These are phyloP conservation scores for Saturnispora besseyi DNA, from an alignment of 805 yeast genomes.

Conservation along the genomic window DNA sequence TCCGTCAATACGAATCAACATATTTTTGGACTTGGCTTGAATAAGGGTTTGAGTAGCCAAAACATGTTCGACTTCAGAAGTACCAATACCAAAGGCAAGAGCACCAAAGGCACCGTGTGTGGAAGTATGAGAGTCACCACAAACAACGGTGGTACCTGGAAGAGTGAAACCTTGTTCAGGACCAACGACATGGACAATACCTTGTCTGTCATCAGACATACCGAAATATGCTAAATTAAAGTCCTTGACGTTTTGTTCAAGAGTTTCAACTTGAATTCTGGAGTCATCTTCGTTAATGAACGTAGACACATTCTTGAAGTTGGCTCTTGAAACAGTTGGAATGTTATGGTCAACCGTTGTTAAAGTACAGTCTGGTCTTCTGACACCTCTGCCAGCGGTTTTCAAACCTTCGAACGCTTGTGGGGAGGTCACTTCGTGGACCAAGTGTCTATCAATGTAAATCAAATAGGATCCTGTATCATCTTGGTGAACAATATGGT, in stretches of 20 bases:
- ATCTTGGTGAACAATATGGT: slow-evolving; percentile 86
- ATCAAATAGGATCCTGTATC: slow-evolving; percentile 79
- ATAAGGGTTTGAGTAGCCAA: slow-evolving; percentile 94
- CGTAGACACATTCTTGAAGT: slow-evolving; percentile 61
- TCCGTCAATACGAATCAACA: slow-evolving; percentile 84
- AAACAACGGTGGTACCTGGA: slow-evolving; percentile 97
- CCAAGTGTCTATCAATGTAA: slow-evolving; percentile 93
- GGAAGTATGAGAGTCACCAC: slow-evolving; percentile 98
- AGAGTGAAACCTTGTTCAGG: slow-evolving; percentile 98
- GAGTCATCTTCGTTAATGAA: slow-evolving; percentile 90
- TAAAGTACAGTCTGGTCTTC: slow-evolving; percentile 87
- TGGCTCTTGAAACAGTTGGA: slow-evolving; percentile 82
- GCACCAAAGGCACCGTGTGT: slow-evolving; percentile 99
- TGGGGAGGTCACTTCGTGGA: slow-evolving; percentile 98
- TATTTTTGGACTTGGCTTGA: slow-evolving; percentile 92
- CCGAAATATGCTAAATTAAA: slow-evolving; percentile 91
- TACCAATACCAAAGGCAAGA: slow-evolving; percentile 97
- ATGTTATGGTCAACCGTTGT: slow-evolving; percentile 97
- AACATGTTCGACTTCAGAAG: slow-evolving; percentile 98
- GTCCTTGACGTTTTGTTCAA: slow-evolving; percentile 85
- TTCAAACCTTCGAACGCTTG: slow-evolving; percentile 96
- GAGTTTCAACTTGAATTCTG: slow-evolving; percentile 81
- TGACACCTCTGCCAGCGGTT: slow-evolving; percentile 78
- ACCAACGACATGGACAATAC: slow-evolving; percentile 97
- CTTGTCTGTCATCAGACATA: slow-evolving; percentile 90